Base-by-base conservation (phyloP, 169 alveolate genomes). In the Babesia sp. region DNA sequence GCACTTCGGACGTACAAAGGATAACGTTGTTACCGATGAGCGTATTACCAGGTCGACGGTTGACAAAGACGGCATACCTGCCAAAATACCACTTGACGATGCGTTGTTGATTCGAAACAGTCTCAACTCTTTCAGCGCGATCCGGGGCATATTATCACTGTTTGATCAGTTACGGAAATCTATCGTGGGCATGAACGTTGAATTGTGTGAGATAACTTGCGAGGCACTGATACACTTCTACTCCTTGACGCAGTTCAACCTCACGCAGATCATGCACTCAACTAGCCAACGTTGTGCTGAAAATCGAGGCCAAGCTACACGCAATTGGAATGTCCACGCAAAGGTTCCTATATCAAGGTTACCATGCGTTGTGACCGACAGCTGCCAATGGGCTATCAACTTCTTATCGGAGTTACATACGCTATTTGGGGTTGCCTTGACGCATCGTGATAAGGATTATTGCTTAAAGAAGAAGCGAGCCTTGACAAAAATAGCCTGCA, bases 91-190 rank as follows among this genome's bases (percentile, higher is more conserved):
- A 1, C 42, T 45, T 26, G 75, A 59, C 16, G 84, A 73, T 26
- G 51, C 59, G 11, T 37, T 50, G 28, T 31, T 73, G 55, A 42
- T 73, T 4, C 58, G 56, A 7, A 57, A 59, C 58, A 50, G 84
- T 26, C 70, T 73, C 34, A 59, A 73, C 36, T 51, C 84, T 20
- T 26, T 73, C 39, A 46, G 70, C 7, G 84, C 74, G 16, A 41
- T 59, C 26, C 61, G 69, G 22, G 68, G 67, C 34, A 36, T 73
- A 0, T 42, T 42, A 22, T n/a, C 55, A 22, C 44, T 73, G 0
- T 59, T 73, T 36, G 44, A 24, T 12, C 0, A 26, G 39, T 12
- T 73, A 33, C 34, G 57, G 1, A 36, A 51, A 20, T 18, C 72
- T 31, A 44, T 73, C 8, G 37, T 6, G 31, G 34, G 14, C 22